Percentiles rank a stretch among this genome's conserved stretches.
phyloP scores from a whole-genome alignment of 331 rosid species.

The Spiraea crenata region DNA sequence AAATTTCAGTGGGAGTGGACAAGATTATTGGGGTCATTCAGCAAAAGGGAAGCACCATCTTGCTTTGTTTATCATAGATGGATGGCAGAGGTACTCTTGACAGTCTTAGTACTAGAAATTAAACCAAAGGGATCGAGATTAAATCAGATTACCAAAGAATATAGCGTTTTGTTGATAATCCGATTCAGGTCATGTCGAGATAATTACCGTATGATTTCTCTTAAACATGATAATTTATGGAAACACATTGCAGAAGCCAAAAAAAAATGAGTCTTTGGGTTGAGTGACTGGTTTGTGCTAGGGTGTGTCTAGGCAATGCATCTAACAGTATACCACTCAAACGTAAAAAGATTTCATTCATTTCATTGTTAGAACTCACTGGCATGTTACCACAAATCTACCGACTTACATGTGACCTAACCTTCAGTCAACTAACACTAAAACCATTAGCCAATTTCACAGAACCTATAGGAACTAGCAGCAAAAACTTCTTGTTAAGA shows the following conservation, averaged over 20 bases:
- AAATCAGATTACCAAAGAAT: no score
- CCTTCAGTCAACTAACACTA: neutral
- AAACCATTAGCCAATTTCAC: neutral
- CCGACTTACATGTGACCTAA: neutral
- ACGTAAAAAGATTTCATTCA: neutral
- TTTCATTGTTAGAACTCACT: neutral
- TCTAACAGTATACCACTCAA: neutral
- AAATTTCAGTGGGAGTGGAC: neutral
- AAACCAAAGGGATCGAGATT: no score
- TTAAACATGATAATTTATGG: no score
- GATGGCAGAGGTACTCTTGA: neutral
- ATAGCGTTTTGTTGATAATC: no score
- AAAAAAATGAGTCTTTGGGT: no score
- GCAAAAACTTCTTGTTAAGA: slow-evolving; percentile 5
- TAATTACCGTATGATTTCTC: no score
- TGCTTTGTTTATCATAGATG: slow-evolving; percentile 1
- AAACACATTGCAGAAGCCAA: no score
- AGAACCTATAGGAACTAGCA: no score
- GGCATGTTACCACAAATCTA: neutral
- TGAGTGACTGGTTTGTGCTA: no score
- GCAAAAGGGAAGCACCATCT: neutral
- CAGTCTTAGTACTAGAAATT: neutral
- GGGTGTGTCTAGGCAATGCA: no score
- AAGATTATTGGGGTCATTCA: slow-evolving; percentile 7
- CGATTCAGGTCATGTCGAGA: no score